Percentiles rank a stretch among this genome's conserved stretches.
Conservation (phyloP, 2,329 filamentous ascomycete genomes). For the Monilinia vaccinii-corymbosi region DNA sequence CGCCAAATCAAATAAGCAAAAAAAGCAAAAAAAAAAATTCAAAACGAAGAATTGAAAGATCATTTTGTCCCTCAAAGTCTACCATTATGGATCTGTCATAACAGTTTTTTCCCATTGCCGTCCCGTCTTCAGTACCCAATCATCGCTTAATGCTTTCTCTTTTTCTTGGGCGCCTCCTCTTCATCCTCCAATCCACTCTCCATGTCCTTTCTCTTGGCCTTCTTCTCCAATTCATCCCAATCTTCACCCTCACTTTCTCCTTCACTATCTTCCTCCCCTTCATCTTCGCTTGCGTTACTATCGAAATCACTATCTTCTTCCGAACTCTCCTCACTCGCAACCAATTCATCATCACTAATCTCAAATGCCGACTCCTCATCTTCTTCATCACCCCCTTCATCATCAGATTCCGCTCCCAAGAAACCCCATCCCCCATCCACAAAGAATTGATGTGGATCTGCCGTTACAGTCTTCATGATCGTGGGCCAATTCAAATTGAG, state of each 20-base stretch:
- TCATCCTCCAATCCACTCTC: conserved; percentile 61
- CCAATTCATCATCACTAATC: conserved; percentile 75
- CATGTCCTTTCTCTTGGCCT: conserved; percentile 77
- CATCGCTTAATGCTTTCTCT: conserved; percentile 43
- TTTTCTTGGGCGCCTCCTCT: conserved; percentile 63
- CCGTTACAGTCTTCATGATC: conserved; percentile 98
- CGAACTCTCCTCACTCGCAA: conserved; percentile 61
- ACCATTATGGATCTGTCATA: not conserved
- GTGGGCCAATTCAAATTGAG: conserved; percentile 98
- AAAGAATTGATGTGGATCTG: conserved; percentile 92
- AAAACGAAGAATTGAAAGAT: not conserved
- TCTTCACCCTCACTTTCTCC: conserved; percentile 75
- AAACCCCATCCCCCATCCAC: conserved; percentile 93
- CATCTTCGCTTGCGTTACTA: conserved; percentile 76
- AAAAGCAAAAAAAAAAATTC: too few relatives aligned
- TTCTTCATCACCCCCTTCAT: conserved; percentile 67
- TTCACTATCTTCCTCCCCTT: conserved; percentile 64
- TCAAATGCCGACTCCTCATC: conserved; percentile 92
- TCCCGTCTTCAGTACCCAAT: not conserved
- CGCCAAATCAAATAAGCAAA: not conserved
- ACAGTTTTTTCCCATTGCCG: not conserved
- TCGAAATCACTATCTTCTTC: conserved; percentile 93
- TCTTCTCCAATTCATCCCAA: conserved; percentile 91
- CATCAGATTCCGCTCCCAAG: conserved; percentile 78
- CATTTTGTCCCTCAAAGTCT: not conserved